Base-by-base conservation (phyloP, 495 filamentous ascomycete species). In the Penicillium salamii region DNA sequence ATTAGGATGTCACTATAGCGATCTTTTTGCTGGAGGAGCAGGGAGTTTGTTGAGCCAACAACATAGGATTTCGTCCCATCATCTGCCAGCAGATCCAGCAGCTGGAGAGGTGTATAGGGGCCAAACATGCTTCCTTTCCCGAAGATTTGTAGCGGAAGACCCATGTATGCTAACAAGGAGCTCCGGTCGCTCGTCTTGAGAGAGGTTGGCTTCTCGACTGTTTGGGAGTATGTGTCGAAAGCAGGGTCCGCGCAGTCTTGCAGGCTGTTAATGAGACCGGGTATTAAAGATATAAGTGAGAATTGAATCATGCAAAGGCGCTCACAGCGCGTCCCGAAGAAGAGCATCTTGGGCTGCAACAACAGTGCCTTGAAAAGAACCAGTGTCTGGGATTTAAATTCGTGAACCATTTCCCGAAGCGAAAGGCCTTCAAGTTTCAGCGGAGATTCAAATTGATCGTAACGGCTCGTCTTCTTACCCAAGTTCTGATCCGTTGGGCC, bases 281-380 rank as follows among this genome's bases (percentile, higher is more conserved):
- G 93, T 65, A 98, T 91, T 54, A 98, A 72, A 26, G 93, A 97
- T 42, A 98, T 83, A 5, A 98, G 78, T 3, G 92, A 91, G 67
- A 97, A 98, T 62, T 98, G 93, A 66, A 95, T 90, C 89, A 97
- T 92, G 80, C 93, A 98, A 42, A 98, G 69, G 28, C 88, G 80
- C 65, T 98, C 93, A 64, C 93, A 97, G 48, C 91, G 83, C 9
- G 91, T 88, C 34, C 93, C 95, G 59, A 97, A 98, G 74, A 98
- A 97, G 29, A 98, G 84, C 91, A 97, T 98, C 92, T 97, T 98
- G 23, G 92, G 93, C 62, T 98, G 92, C 55, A 98, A 70, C 56
- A 98, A 72, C 61, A 88, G 83, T 61, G 87, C 93, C 72, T 98
- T 98, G 54, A 98, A 87, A 43, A 98, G 74, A 21, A 98, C 89